These are phyloP conservation scores for Dothideomycetes sp. DNA, from an alignment of 2,329 filamentous ascomycete species.

Conservation along the genomic window DNA sequence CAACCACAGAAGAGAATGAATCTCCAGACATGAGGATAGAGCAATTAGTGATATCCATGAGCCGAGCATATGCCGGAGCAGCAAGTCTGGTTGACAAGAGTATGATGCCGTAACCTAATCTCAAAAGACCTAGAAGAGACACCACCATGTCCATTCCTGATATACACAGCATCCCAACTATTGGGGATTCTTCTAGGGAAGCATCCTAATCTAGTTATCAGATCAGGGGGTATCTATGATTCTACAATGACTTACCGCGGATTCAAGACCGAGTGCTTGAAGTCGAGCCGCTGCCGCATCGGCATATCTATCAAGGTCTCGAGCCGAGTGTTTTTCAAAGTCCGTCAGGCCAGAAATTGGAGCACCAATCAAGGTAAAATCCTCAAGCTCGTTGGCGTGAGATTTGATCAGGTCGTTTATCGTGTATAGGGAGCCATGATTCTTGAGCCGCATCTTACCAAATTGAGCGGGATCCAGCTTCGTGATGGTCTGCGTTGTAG, in stretches of 20 bases:
- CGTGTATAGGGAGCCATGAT: conserved; percentile 16
- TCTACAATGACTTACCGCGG: conserved; percentile 19
- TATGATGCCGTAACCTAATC: conserved; percentile 47
- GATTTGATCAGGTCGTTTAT: conserved; percentile 26
- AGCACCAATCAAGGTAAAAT: conserved; percentile 25
- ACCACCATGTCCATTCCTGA: conserved; percentile 49
- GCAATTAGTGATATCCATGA: conserved; percentile 37
- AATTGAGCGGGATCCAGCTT: conserved; percentile 2
- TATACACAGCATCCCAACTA: conserved; percentile 43
- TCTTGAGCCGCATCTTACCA: conserved; percentile 8
- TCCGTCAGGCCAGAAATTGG: conserved; percentile 21
- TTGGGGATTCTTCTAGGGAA: conserved; percentile 21
- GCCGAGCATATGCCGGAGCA: conserved; percentile 39
- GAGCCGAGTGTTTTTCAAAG: conserved; percentile 24
- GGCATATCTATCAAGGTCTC: conserved; percentile 21
- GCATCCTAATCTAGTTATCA: conserved; percentile 18
- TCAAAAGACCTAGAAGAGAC: conserved; percentile 44
- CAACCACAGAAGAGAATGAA: conserved; percentile 21
- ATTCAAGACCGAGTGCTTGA: conserved; percentile 20
- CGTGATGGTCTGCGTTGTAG: neutral
- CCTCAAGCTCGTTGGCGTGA: conserved; percentile 23
- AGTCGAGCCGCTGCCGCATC: conserved; percentile 21
- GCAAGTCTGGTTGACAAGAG: conserved; percentile 48
- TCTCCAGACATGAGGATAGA: conserved; percentile 21
- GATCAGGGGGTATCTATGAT: neutral